These are phyloP conservation scores for Allodekkera sacchari DNA, from an alignment of 805 yeast species.

Conservation along the genomic window DNA sequence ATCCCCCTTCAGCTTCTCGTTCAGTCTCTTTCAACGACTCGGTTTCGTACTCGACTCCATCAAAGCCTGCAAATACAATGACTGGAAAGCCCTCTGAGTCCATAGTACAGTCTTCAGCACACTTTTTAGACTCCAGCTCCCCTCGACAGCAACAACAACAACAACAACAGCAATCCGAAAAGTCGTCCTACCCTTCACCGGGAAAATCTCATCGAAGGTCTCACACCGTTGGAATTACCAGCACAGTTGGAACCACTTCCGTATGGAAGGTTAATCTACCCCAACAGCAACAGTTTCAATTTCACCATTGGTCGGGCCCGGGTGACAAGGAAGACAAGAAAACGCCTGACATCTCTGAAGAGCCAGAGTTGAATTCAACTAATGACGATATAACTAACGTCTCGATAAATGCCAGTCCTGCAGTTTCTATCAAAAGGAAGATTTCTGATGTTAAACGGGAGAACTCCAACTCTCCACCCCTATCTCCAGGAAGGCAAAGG, in stretches of 20 bases:
- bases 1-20: no score
- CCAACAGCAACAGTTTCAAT: constrained; percentile 25
- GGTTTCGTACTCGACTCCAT: no score
- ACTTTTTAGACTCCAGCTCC: not conserved
- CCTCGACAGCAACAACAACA: not conserved
- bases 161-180: constrained; percentile 4
- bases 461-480: not conserved
- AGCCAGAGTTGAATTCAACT: not conserved
- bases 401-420: constrained; percentile 1
- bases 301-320: constrained; percentile 29
- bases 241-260: constrained; percentile 21
- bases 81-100: no score
- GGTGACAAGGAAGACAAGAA: constrained; percentile 8
- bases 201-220: constrained; percentile 16
- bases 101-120: no score
- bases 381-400: not conserved
- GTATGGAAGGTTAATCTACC: constrained; percentile 27
- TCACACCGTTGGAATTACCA: constrained; percentile 18
- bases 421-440: constrained; percentile 1
- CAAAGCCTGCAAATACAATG: no score
- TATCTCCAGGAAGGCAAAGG: constrained; percentile 11
- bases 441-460: no score
- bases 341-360: constrained; percentile 1
- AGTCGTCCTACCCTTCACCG: not conserved
- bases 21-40: no score